Evolutionary conservation across 495 filamentous ascomycete species (phyloP).

Genomic region (Hypomontagnella submonticulosa): DNA sequence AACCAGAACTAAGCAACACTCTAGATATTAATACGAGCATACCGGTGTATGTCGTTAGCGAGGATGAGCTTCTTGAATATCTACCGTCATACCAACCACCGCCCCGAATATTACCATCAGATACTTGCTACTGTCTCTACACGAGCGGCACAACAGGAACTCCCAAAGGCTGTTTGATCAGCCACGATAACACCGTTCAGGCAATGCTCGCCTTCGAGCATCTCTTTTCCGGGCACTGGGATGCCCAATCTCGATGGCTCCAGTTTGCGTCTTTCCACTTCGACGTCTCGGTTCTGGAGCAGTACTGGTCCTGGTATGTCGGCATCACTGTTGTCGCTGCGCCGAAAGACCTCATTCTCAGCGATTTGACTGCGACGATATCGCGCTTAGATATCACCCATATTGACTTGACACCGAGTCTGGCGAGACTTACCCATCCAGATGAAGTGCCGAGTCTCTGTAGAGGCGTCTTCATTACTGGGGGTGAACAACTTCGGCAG

Average conservation of each 20-base stretch:
- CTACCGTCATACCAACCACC: constrained; percentile 28
- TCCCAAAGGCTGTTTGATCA: constrained; percentile 81
- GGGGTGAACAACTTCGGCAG: constrained; percentile 76
- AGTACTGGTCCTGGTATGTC: constrained; percentile 90
- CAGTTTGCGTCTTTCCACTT: constrained; percentile 93
- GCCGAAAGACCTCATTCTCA: constrained; percentile 79
- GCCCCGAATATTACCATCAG: constrained; percentile 51
- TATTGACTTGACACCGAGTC: constrained; percentile 80
- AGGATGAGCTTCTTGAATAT: constrained; percentile 41
- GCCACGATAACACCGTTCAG: constrained; percentile 78
- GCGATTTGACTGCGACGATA: constrained; percentile 78
- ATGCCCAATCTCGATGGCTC: constrained; percentile 74
- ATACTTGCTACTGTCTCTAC: constrained; percentile 78
- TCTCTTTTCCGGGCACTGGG: constrained; percentile 77
- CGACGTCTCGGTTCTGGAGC: constrained; percentile 87
- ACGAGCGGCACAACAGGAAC: constrained; percentile 85
- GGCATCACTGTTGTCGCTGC: constrained; percentile 83
- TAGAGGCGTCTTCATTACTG: constrained; percentile 79
- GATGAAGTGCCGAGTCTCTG: constrained; percentile 75
- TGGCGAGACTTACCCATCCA: constrained; percentile 69
- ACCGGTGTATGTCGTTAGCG: constrained; percentile 52
- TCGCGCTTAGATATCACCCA: constrained; percentile 80
- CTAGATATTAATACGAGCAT: constrained; percentile 47
- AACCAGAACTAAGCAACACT: constrained; percentile 25
- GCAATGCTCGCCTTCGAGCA: constrained; percentile 78